These are phyloP conservation scores for Pseudofabraea citricarpa DNA, from an alignment of 2,329 filamentous ascomycete genomes.

Conservation along the genomic window DNA sequence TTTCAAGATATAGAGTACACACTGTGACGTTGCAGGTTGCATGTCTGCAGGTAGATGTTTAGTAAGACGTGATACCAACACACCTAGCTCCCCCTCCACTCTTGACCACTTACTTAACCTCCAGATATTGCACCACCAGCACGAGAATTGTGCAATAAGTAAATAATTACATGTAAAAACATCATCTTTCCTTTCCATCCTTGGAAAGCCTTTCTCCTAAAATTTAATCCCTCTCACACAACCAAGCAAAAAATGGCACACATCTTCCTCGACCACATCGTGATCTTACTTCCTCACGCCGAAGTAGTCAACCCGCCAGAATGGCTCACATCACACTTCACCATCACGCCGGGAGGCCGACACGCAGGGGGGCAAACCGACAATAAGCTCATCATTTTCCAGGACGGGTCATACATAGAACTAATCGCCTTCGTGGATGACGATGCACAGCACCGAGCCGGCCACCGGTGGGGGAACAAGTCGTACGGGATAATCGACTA, in stretches of 20 bases:
- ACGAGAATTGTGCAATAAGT: too few species aligned
- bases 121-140: too few species aligned
- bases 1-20: too few species aligned
- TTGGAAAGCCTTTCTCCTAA: too few species aligned
- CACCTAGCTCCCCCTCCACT: too few species aligned
- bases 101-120: too few species aligned
- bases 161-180: too few species aligned
- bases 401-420: conserved; percentile 63
- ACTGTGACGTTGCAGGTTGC: too few species aligned
- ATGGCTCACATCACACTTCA: conserved; percentile 50
- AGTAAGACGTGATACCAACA: too few species aligned
- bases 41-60: too few species aligned
- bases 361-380: conserved; percentile 56
- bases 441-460: conserved; percentile 31
- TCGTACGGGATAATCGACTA: conserved; percentile 53
- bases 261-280: conserved; percentile 55
- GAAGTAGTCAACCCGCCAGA: conserved; percentile 41
- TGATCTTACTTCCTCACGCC: conserved; percentile 53
- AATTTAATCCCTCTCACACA: too few species aligned
- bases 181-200: too few species aligned
- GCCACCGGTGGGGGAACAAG: conserved; percentile 52
- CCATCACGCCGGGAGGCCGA: conserved; percentile 52
- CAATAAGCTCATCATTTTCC: conserved; percentile 58
- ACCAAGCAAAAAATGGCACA: neutral
- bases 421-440: conserved; percentile 56